phyloP scores from a whole-genome alignment of 225 moss, liverwort and hornwort genomes.

The Sphagnum contortum region DNA sequence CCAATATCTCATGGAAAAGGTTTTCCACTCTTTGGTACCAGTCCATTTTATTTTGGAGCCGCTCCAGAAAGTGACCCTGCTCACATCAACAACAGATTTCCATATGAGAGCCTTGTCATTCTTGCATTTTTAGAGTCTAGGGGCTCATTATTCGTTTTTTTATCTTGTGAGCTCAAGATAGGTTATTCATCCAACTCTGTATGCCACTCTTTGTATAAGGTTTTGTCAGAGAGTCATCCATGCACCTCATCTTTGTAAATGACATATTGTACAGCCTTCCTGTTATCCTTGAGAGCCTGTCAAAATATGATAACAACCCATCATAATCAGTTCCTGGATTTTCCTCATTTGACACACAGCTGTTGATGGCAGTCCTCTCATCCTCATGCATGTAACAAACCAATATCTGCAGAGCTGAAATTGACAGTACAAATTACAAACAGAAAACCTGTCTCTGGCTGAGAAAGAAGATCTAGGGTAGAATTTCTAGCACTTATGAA shows the following conservation, averaged over 20 bases:
- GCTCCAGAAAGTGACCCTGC: slow-evolving; percentile 69
- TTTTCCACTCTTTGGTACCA: slow-evolving; percentile 49
- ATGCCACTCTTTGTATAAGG: too few species aligned
- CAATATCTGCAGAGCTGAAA: too few species aligned
- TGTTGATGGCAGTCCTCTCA: too few species aligned
- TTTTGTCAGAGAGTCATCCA: neutral
- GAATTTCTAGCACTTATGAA: too few species aligned
- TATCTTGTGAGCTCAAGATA: neutral
- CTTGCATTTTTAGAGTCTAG: neutral
- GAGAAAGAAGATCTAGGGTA: too few species aligned
- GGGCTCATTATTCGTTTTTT: neutral
- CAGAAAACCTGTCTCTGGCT: too few species aligned
- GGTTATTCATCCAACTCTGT: neutral
- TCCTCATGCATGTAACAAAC: too few species aligned
- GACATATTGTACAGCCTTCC: slow-evolving; percentile 54
- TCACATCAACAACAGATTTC: neutral
- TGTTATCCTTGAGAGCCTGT: slow-evolving; percentile 41
- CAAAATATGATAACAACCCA: neutral
- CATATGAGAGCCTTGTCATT: neutral
- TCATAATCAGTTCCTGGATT: neutral
- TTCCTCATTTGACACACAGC: neutral
- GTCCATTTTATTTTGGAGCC: slow-evolving; percentile 66
- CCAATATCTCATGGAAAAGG: slow-evolving; percentile 56
- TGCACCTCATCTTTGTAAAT: slow-evolving; percentile 66
- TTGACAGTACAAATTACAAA: too few species aligned